Conservation (phyloP, 1,139 yeast species). For the Candida tetrigidarum region DNA sequence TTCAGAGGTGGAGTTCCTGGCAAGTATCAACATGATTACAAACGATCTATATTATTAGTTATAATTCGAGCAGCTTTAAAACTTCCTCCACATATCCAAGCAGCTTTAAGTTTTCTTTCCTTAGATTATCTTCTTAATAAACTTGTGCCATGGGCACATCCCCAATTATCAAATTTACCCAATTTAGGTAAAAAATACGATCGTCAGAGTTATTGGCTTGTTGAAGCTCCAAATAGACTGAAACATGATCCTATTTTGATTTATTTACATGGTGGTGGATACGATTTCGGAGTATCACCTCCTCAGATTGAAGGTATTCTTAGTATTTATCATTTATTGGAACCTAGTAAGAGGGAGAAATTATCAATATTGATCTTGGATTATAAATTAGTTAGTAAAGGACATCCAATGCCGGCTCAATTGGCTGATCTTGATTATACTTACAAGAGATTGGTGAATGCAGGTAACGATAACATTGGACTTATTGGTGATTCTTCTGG, state of each 20-base stretch:
- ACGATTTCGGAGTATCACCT: slow-evolving; percentile 36
- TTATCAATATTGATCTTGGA: slow-evolving; percentile 41
- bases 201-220: slow-evolving; percentile 40
- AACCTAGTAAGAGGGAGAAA: slow-evolving; percentile 27
- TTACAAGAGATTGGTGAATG: slow-evolving; percentile 28
- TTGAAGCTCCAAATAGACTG: slow-evolving; percentile 28
- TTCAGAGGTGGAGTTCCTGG: slow-evolving; percentile 5
- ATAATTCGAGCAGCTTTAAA: not conserved
- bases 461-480: slow-evolving; percentile 34
- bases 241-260: slow-evolving; percentile 41
- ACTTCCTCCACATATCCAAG: not conserved
- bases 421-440: slow-evolving; percentile 35
- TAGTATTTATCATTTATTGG: slow-evolving; percentile 34
- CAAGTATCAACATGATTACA: slow-evolving; percentile 4
- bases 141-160: slow-evolving; percentile 11
- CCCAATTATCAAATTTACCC: slow-evolving; percentile 21
- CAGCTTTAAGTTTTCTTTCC: not conserved
- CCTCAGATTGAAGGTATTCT: slow-evolving; percentile 36
- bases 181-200: slow-evolving; percentile 40
- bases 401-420: slow-evolving; percentile 40
- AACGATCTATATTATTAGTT: not conserved
- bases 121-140: slow-evolving; percentile 12
- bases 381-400: slow-evolving; percentile 39
- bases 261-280: slow-evolving; percentile 51
- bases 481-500: slow-evolving; percentile 50